Conservation (phyloP, 1,139 yeast species). For the Lodderomyces metapsilosis region DNA sequence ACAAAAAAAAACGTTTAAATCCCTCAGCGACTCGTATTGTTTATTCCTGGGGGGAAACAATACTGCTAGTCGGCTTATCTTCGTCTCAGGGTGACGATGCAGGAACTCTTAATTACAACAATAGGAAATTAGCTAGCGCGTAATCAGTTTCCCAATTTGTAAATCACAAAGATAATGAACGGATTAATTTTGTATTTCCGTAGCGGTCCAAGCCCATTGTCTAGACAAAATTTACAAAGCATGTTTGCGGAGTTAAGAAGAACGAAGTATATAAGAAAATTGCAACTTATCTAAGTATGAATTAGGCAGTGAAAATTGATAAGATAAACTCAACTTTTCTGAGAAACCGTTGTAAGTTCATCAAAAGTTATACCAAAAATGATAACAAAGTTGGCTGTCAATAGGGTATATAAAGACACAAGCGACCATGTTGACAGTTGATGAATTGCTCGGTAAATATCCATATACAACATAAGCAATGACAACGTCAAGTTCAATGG, state of each 20-base stretch:
- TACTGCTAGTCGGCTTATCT: not conserved
- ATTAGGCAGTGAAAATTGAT: no score
- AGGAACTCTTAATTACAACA: not conserved
- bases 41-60: not conserved
- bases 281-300: no score
- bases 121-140: not conserved
- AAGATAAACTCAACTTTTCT: no score
- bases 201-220: no score
- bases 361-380: no score
- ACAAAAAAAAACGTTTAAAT: not conserved
- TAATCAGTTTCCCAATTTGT: not conserved
- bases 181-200: not conserved
- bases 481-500: conserved; percentile 5
- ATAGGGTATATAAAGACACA: no score
- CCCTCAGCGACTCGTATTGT: not conserved
- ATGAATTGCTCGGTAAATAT: not conserved
- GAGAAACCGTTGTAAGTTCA: no score
- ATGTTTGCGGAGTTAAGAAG: not conserved
- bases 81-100: not conserved
- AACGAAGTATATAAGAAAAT: no score
- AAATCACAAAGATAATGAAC: not conserved
- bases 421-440: no score
- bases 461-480: not conserved
- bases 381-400: no score
- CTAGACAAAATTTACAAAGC: no score